phyloP scores from a whole-genome alignment of 1,139 yeast species.

The Geotrichum armillariae region DNA sequence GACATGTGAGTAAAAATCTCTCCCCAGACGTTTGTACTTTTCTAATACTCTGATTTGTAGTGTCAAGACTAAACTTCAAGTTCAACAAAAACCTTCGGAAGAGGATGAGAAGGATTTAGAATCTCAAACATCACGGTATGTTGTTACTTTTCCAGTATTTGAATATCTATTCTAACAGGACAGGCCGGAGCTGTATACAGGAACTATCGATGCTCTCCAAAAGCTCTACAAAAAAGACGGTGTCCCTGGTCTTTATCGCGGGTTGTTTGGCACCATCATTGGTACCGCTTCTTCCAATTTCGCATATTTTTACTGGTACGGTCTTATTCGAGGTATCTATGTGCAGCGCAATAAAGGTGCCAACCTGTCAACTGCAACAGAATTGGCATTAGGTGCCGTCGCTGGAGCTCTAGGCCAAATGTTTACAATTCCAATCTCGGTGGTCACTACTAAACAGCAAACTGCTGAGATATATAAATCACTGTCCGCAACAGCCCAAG shows the following conservation, averaged over 20 bases:
- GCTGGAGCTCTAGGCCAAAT: conserved; percentile 86
- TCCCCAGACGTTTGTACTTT: background rate
- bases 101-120: conserved; percentile 4
- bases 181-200: conserved; percentile 47
- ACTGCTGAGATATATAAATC: conserved; percentile 40
- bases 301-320: conserved; percentile 85
- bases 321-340: conserved; percentile 64
- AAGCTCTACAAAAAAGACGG: conserved; percentile 63
- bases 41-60: conserved; percentile 19
- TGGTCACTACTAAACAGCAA: conserved; percentile 83
- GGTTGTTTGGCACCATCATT: conserved; percentile 65
- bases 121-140: conserved; percentile 13
- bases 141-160: background rate
- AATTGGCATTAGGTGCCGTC: conserved; percentile 74
- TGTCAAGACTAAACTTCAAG: conserved; percentile 75
- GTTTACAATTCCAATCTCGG: conserved; percentile 81
- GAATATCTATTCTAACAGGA: background rate
- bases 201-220: conserved; percentile 61
- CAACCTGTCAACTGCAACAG: conserved; percentile 60
- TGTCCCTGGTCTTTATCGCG: conserved; percentile 71
- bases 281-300: conserved; percentile 82
- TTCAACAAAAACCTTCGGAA: conserved; percentile 32
- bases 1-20: conserved; percentile 50
- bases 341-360: conserved; percentile 34
- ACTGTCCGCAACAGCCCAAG: conserved; percentile 51